Percentiles rank a stretch among this genome's conserved stretches.
Conservation (phyloP, 176 grass and related monocot species). For the Eleusine coracana region DNA sequence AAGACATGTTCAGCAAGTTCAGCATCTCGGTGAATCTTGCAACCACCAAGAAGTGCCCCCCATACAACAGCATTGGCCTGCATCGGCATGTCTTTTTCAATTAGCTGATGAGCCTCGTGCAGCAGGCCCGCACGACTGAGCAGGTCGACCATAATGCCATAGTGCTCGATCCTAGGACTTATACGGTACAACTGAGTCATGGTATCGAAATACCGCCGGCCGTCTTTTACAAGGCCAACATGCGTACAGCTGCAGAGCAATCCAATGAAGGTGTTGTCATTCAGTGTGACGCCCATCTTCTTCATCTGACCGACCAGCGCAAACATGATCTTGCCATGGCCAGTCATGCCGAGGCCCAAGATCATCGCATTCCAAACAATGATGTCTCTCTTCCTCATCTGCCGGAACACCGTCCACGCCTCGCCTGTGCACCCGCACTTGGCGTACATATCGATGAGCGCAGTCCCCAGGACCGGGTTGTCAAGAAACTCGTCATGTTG, state of each 20-base stretch:
- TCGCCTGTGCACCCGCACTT: conserved; percentile 59
- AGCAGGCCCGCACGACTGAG: conserved; percentile 65
- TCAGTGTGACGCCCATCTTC: conserved; percentile 45
- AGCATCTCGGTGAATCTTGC: conserved; percentile 52
- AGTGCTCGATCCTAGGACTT: conserved; percentile 65
- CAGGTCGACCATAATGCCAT: conserved; percentile 73
- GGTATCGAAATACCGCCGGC: conserved; percentile 46
- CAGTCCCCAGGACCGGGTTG: conserved; percentile 63
- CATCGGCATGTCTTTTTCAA: conserved; percentile 60
- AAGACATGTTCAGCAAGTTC: conserved; percentile 55
- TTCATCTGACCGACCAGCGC: conserved; percentile 57
- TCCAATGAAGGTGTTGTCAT: conserved; percentile 69
- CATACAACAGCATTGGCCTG: conserved; percentile 65
- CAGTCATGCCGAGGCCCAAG: conserved; percentile 61
- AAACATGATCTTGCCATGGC: conserved; percentile 50
- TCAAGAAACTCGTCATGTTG: conserved; percentile 52
- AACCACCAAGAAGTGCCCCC: conserved; percentile 71
- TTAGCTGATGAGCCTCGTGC: conserved; percentile 54
- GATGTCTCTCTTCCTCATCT: conserved; percentile 55
- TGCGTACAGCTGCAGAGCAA: conserved; percentile 71
- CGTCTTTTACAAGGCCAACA: conserved; percentile 66
- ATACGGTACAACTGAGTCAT: conserved; percentile 52
- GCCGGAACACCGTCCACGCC: conserved; percentile 58
- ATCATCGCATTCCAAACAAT: conserved; percentile 80
- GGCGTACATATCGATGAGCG: conserved; percentile 70